Evolutionary conservation across 495 filamentous ascomycete species (phyloP).

Genomic region (Hypoxylon fragiforme): DNA sequence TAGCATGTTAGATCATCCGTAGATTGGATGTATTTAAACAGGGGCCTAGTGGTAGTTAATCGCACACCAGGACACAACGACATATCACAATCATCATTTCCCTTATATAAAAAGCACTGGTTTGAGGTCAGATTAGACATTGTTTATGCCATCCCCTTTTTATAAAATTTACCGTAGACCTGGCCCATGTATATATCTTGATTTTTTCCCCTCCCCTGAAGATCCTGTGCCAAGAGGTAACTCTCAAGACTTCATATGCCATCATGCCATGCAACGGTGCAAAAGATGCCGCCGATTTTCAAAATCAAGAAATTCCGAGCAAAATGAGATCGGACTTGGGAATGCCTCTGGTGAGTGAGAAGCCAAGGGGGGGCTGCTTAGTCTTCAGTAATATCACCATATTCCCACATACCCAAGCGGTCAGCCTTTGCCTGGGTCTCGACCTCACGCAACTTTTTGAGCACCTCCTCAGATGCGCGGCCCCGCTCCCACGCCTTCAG

Average conservation of each 20-base stretch:
- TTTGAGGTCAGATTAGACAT: too few species aligned
- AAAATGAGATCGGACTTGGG: neutral
- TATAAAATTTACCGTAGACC: too few species aligned
- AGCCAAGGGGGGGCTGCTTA: slow-evolving; percentile 38
- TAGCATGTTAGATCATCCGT: too few species aligned
- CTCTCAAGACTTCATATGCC: slow-evolving; percentile 12
- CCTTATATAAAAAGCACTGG: neutral
- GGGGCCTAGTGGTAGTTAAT: too few species aligned
- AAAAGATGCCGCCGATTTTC: neutral
- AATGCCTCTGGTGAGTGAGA: neutral
- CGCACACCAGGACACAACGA: neutral
- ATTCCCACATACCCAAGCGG: slow-evolving; percentile 92
- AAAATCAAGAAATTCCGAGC: neutral
- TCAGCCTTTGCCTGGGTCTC: slow-evolving; percentile 76
- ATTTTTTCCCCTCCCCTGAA: neutral
- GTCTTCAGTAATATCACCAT: slow-evolving; percentile 92
- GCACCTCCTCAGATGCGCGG: slow-evolving; percentile 64
- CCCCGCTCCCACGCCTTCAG: slow-evolving; percentile 83
- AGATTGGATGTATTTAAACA: too few species aligned
- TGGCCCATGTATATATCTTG: neutral
- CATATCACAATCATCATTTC: neutral
- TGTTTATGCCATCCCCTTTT: neutral
- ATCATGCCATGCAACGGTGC: slow-evolving; percentile 23
- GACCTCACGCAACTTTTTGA: slow-evolving; percentile 66
- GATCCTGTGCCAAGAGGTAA: too few species aligned